A percentile compares a stretch with the other conserved stretches of the same genome.
Evolutionary conservation across 768 basidiomycete genomes (phyloP).

Genomic region (Xanthoconium purpureum): DNA sequence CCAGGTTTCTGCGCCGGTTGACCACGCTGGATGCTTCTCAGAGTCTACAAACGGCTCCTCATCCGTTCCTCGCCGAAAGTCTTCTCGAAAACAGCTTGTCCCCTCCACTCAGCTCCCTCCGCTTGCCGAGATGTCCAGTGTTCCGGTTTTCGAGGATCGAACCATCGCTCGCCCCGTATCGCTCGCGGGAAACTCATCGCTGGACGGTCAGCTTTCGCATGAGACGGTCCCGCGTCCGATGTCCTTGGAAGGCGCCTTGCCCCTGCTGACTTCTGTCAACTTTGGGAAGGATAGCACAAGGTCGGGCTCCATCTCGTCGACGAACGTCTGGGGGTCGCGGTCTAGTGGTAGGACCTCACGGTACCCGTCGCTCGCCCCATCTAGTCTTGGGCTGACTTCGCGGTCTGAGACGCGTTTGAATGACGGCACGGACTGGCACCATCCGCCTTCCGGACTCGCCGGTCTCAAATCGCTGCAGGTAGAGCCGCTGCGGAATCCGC

Average conservation of each 20-base stretch:
- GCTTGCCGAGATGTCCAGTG: conserved; percentile 19
- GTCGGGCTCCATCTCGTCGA: conserved; percentile 20
- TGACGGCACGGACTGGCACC: conserved; percentile 21
- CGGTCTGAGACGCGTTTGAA: conserved; percentile 11
- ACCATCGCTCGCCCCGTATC: background rate
- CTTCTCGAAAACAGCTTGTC: conserved; percentile 6
- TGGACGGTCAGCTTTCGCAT: conserved; percentile 10
- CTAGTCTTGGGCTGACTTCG: conserved; percentile 13
- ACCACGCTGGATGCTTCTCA: conserved; percentile 8
- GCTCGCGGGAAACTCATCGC: conserved; percentile 3
- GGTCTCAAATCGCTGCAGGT: conserved; percentile 14
- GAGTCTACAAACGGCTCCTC: background rate
- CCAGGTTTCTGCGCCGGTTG: conserved; percentile 21
- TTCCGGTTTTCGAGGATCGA: background rate
- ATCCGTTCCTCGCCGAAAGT: conserved; percentile 4
- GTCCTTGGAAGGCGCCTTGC: conserved; percentile 7
- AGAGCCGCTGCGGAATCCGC: conserved; percentile 18
- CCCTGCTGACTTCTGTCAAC: conserved; percentile 25
- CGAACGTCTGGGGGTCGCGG: conserved; percentile 6
- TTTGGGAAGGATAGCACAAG: conserved; percentile 25
- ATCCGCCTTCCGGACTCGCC: conserved; percentile 24
- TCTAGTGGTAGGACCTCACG: conserved; percentile 22
- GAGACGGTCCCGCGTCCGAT: conserved; percentile 6
- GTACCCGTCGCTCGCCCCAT: conserved; percentile 27
- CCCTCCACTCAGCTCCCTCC: conserved; percentile 10